Evolutionary conservation across 139 green algal genomes (phyloP).

Genomic region (Monoraphidium neglectum): DNA sequence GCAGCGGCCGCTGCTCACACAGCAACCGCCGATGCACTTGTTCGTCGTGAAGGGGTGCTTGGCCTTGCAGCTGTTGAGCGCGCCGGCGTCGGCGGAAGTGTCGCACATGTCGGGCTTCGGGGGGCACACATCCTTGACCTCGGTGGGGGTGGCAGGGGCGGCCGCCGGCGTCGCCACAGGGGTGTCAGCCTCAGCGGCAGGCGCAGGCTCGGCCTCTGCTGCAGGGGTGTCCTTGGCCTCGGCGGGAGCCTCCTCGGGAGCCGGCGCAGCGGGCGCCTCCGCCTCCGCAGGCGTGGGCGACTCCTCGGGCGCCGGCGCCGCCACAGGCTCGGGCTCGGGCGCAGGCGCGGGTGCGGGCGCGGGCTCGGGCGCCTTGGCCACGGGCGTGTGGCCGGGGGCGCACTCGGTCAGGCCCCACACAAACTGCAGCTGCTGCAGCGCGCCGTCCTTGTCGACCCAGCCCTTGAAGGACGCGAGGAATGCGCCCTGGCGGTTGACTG

Average conservation of each 20-base stretch:
- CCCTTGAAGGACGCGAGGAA: slow-evolving; percentile 14
- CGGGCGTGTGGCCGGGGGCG: no score
- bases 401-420: no score
- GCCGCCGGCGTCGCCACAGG: background rate
- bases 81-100: background rate
- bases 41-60: background rate
- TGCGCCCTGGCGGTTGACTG: background rate
- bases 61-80: background rate
- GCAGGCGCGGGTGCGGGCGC: no score
- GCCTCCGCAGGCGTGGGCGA: slow-evolving; percentile 5
- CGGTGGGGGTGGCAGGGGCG: background rate
- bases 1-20: slow-evolving; percentile 21
- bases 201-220: no score
- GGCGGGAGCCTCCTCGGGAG: no score
- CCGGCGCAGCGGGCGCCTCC: background rate
- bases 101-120: background rate
- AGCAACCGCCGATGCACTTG: slow-evolving; percentile 21
- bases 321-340: background rate
- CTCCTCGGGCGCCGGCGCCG: slow-evolving; percentile 1
- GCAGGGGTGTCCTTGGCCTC: no score
- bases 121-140: background rate
- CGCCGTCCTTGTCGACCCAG: background rate
- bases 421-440: background rate
- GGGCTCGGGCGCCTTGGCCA: no score
- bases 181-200: background rate